Evolutionary conservation across 2,329 filamentous ascomycete species (phyloP), one percentile per base, ranked within the genome.

Genomic region (Aspergillus persii): DNA sequence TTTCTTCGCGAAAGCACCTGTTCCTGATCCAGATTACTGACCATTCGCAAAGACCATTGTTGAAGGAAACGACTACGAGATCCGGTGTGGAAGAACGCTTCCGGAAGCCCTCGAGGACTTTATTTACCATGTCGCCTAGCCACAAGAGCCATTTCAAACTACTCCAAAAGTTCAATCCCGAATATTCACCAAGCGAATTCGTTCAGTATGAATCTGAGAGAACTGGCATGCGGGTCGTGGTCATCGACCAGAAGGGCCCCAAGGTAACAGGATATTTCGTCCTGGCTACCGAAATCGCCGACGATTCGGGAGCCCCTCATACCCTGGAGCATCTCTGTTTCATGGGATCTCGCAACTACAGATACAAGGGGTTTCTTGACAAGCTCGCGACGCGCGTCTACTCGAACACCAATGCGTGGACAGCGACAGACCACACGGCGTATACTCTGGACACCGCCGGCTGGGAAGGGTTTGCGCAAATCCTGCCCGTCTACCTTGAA

Each of bases 351-450:
- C 92, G 90, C 73, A 96, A 84, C 72, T 98, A 96, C 74, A 89
- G 86, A 61, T 98, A 96, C 80, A 98, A 98, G 76, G 95, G 95
- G 1, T 87, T 99, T 46, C 84, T 99, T 18, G 94, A 98, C 75
- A 96, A 96, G 78, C 84, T 99, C 59, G 92, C 95, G 2, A 96
- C 92, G 4, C 86, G 96, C 64, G 92, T 94, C 1, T 99, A 98
- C 74, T 96, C 94, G 1, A 86, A 85, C 59, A 99, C 95, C 33
- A 99, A 99, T 76, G 95, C 95, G 3, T 99, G 94, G 92, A 99
- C 95, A 1, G 92, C 92, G 26, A 95, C 90, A 11, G 95, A 98
- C 68, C 93, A 98, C 72, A 99, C 96, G 0, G 93, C 93, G 2
- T 99, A 99, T 76, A 97, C 92, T 0, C 83, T 99, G 15, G 91